These are phyloP conservation scores for Camptophora hylomeconis DNA, from an alignment of 2,329 filamentous ascomycete genomes.

Conservation along the genomic window DNA sequence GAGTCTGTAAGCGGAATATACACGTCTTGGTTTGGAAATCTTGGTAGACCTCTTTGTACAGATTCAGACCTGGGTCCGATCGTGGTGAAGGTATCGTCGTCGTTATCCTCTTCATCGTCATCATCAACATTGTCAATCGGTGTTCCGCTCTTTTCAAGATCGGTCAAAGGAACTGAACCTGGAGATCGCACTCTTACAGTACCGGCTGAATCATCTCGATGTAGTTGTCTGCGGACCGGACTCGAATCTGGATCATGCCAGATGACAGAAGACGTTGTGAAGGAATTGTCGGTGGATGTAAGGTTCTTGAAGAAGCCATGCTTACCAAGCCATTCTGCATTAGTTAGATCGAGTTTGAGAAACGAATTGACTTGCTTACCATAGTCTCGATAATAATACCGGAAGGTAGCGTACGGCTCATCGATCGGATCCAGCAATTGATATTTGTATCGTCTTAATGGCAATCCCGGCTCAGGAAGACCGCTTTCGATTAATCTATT, in stretches of 20 bases:
- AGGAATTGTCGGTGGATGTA: neutral
- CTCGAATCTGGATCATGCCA: neutral
- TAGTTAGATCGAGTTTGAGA: neutral
- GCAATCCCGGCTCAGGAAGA: conserved; percentile 12
- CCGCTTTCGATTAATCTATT: conserved; percentile 14
- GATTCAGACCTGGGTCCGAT: neutral
- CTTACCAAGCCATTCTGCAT: neutral
- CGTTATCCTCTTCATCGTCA: neutral
- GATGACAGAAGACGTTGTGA: neutral
- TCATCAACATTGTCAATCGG: neutral
- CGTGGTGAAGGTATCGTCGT: neutral
- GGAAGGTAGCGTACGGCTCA: conserved; percentile 34
- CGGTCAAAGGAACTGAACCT: too few relatives aligned
- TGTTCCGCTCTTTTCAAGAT: too few relatives aligned
- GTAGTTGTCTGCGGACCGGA: neutral
- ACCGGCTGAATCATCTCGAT: neutral
- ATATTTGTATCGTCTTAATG: conserved; percentile 28
- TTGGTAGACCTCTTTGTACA: neutral
- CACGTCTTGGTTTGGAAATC: neutral
- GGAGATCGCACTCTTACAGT: too few relatives aligned
- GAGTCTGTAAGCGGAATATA: conserved; percentile 4
- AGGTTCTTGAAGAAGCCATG: neutral
- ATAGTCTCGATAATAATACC: conserved; percentile 15
- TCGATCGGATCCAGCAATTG: conserved; percentile 36
- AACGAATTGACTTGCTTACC: conserved; percentile 6